Evolutionary conservation across 805 yeast genomes (phyloP), one percentile per base, ranked within the genome.

Genomic region (Metschnikowia gelsemii): DNA sequence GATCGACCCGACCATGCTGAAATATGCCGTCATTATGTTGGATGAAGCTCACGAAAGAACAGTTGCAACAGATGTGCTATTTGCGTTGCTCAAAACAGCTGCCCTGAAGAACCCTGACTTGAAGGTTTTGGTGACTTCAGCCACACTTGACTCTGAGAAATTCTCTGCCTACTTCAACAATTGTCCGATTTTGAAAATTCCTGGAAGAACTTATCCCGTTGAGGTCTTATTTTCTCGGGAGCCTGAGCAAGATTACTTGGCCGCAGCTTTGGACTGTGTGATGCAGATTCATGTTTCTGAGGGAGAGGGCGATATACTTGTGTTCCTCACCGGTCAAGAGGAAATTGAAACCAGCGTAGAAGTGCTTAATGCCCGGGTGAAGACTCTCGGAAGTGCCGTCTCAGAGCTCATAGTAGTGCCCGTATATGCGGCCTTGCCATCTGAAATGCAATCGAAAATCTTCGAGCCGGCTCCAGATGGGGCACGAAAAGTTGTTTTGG

Each of bases 11-110:
- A 66, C 70, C 19, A 78, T 93, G 78, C 70, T 74, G 11, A 75
- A 69, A 45, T 93, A 93, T 57, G 80, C 95, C 0, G 93, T 86
- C 2, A 79, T 93, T 2, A 87, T 93, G 89, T 70, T 93, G 43
- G 99, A 93, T 66, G 99, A 91, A 63, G 98, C 98, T 0, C 99
- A 93, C 67, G 99, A 93, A 63, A 74, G 99, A 56, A 91, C 98
- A 1, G 76, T 93, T 20, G 87, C 95, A 0, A 93, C 98, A 0
- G 99, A 93, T 70, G 83, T 93, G 18, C 66, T 91, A 13, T 86
- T 93, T 68, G 96, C 96, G 0, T 70, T 93, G 27, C 65, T 93
- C 45, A 84, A 87, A 53, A 78, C 81, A 41, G 91, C 96, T 2
- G 82, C 87, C 0, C 45, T 61, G 3, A 68, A 69, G 40, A 76